These are phyloP conservation scores for Solanum piurae DNA, from an alignment of 257 asterid genomes.

Conservation along the genomic window DNA sequence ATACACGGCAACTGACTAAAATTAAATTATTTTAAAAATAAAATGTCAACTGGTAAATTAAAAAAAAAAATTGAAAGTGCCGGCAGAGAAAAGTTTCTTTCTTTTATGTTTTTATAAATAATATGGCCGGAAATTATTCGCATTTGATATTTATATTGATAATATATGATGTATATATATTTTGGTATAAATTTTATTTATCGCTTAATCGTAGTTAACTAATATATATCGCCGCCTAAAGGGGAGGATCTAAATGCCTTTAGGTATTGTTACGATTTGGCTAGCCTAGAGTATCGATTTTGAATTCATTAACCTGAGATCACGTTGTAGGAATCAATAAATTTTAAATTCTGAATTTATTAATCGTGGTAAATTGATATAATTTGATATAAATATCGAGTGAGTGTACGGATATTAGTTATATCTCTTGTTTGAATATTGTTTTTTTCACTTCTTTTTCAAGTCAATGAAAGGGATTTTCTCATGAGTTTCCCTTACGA, in stretches of 20 bases:
- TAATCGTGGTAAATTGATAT: rapidly evolving
- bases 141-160: background rate
- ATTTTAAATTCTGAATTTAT: no score
- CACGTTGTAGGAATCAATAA: no score
- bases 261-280: background rate
- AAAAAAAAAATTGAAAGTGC: background rate
- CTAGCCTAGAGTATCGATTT: background rate
- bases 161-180: no score
- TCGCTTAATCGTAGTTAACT: background rate
- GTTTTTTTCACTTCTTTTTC: background rate
- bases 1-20: conserved; percentile 4
- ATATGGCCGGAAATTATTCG: background rate
- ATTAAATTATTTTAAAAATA: background rate
- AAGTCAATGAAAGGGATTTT: background rate
- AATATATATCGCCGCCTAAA: background rate
- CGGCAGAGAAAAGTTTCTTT: background rate
- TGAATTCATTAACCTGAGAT: no score
- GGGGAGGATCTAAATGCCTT: no score
- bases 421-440: background rate
- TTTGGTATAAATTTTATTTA: no score
- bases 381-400: background rate
- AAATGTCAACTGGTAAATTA: background rate
- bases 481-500: background rate
- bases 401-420: no score
- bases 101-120: background rate